Evolutionary conservation across 2,329 filamentous ascomycete genomes (phyloP).

Genomic region (Fusarium marasasianum): DNA sequence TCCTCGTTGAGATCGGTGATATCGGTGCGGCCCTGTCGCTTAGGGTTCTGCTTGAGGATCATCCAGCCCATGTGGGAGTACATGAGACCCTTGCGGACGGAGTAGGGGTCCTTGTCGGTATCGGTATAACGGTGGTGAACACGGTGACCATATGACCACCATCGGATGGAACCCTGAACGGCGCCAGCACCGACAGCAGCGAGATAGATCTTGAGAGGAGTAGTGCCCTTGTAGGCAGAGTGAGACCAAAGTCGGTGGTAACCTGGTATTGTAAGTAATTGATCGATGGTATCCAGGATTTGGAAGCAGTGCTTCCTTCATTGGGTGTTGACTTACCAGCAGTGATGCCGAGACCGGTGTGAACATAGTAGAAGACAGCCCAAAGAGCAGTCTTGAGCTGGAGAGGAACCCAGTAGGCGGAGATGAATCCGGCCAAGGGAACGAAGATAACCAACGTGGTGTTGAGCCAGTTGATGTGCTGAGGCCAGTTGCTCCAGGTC

Average conservation of each 20-base stretch:
- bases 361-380: conserved; percentile 83
- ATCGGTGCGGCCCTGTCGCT: conserved; percentile 86
- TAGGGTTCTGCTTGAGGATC: conserved; percentile 93
- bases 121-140: conserved; percentile 93
- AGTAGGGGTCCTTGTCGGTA: conserved; percentile 92
- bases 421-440: conserved; percentile 76
- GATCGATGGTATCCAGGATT: neutral
- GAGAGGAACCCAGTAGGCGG: conserved; percentile 81
- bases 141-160: conserved; percentile 89
- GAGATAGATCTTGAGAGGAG: conserved; percentile 83
- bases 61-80: conserved; percentile 88
- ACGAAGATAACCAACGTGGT: conserved; percentile 81
- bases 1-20: conserved; percentile 91
- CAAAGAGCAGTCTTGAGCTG: conserved; percentile 76
- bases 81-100: conserved; percentile 85
- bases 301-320: neutral
- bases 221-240: conserved; percentile 79
- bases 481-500: conserved; percentile 85
- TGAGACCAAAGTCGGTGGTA: conserved; percentile 84
- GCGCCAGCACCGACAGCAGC: conserved; percentile 84
- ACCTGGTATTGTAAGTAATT: conserved; percentile 31
- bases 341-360: conserved; percentile 82
- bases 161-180: conserved; percentile 85
- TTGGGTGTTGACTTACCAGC: conserved; percentile 64
- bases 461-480: conserved; percentile 95